These are phyloP conservation scores for Colletotrichum gloeosporioides DNA, from an alignment of 2,329 filamentous ascomycete genomes.

Conservation along the genomic window DNA sequence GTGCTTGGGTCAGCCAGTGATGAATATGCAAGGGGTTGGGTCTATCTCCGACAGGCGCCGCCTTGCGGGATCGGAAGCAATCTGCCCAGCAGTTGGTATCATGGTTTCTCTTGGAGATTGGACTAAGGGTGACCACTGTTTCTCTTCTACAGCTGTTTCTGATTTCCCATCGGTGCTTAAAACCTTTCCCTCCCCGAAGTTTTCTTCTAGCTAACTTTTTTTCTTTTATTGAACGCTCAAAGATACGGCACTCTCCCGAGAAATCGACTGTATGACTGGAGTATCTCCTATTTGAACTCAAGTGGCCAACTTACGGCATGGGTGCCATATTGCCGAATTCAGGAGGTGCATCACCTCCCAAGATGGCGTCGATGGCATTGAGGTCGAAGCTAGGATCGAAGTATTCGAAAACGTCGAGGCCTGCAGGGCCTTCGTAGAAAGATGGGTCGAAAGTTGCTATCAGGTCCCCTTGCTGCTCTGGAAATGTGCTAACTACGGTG, in stretches of 20 bases:
- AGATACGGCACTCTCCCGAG: background rate
- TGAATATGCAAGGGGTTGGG: background rate
- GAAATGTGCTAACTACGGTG: background rate
- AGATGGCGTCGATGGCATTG: slow-evolving; percentile 25
- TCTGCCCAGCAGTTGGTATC: background rate
- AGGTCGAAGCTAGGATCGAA: slow-evolving; percentile 28
- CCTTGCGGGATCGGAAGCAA: background rate
- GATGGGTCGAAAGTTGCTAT: background rate
- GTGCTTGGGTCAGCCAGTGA: background rate
- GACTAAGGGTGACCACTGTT: background rate
- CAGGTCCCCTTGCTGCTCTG: background rate
- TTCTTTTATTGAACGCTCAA: background rate
- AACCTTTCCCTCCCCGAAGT: background rate
- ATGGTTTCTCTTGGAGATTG: background rate
- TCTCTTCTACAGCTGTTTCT: background rate
- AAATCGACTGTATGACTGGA: background rate
- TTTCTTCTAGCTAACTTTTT: background rate
- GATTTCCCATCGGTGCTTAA: background rate
- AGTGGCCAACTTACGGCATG: background rate
- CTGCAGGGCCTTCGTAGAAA: slow-evolving; percentile 8
- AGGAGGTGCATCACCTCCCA: slow-evolving; percentile 10
- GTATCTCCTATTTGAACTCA: background rate
- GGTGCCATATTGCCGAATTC: background rate
- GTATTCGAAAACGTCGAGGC: slow-evolving; percentile 25
- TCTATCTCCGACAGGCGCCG: background rate